These are phyloP conservation scores for Rubia peregrina DNA, from an alignment of 305 asterid genomes.

Conservation along the genomic window DNA sequence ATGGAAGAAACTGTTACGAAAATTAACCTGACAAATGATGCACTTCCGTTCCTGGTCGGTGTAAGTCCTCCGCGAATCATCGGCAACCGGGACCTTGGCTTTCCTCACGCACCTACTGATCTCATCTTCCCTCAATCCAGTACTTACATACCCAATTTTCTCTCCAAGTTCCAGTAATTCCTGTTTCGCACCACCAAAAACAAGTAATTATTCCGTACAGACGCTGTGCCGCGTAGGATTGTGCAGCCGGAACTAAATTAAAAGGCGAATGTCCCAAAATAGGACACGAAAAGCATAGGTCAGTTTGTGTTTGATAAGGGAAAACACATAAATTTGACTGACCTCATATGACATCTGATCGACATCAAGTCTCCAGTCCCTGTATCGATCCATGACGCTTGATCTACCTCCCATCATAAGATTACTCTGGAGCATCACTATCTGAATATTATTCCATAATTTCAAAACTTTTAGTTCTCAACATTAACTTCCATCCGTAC, in stretches of 20 bases:
- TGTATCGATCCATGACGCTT: conserved; percentile 46
- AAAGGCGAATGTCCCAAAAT: background rate
- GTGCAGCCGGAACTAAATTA: background rate
- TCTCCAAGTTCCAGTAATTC: conserved; percentile 96
- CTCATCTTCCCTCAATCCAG: conserved; percentile 78
- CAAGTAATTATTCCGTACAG: background rate
- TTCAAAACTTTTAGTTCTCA: background rate
- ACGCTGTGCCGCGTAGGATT: too few species aligned
- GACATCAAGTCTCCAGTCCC: conserved; percentile 73
- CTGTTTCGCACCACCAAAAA: conserved; percentile 31
- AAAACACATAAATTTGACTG: conserved; percentile 7
- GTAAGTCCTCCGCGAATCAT: conserved; percentile 30
- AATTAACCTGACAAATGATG: conserved; percentile 83
- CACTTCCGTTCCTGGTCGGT: conserved; percentile 60
- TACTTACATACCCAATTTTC: conserved; percentile 76
- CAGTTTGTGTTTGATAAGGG: too few species aligned
- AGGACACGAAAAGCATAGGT: background rate
- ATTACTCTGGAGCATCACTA: conserved; percentile 69
- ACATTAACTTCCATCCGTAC: background rate
- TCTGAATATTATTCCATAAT: conserved; percentile 36
- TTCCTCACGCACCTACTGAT: conserved; percentile 56
- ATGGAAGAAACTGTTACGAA: background rate
- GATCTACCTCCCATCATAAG: conserved; percentile 64
- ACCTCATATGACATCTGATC: conserved; percentile 97
- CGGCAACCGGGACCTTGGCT: conserved; percentile 29